Evolutionary conservation across 2,329 filamentous ascomycete species (phyloP).

Genomic region (Helotiales sp.): DNA sequence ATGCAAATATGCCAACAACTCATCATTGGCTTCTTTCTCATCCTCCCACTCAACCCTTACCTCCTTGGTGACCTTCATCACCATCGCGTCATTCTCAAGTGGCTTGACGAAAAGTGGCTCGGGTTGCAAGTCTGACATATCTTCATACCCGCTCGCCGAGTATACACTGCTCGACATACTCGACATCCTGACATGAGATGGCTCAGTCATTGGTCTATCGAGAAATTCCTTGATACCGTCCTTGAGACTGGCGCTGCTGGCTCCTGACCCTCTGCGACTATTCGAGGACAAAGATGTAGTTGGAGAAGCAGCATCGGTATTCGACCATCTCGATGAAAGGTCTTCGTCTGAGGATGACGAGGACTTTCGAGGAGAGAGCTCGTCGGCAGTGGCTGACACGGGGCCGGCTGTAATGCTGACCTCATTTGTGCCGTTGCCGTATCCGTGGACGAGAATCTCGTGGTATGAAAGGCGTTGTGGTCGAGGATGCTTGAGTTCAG

Average conservation of each 20-base stretch:
- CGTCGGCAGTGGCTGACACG: neutral
- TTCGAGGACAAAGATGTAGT: constrained; percentile 11
- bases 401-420: constrained; percentile 12
- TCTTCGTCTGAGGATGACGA: constrained; percentile 18
- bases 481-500: constrained; percentile 28
- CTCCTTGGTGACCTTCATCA: constrained; percentile 20
- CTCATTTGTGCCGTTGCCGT: constrained; percentile 53
- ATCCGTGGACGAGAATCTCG: constrained; percentile 54
- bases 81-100: constrained; percentile 4
- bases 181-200: constrained; percentile 6
- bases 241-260: constrained; percentile 14
- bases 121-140: constrained; percentile 11
- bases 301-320: constrained; percentile 18
- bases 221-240: constrained; percentile 20
- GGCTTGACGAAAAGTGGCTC: constrained; percentile 11
- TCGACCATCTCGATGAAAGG: constrained; percentile 26
- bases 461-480: constrained; percentile 39
- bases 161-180: constrained; percentile 21
- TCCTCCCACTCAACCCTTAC: constrained; percentile 20
- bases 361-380: constrained; percentile 5
- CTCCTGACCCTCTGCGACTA: constrained; percentile 16
- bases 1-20: constrained; percentile 11
- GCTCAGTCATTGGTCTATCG: constrained; percentile 16
- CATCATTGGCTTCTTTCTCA: constrained; percentile 6
- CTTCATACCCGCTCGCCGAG: constrained; percentile 17